Evolutionary conservation across 768 basidiomycete genomes (phyloP), one percentile per base, ranked within the genome.

Genomic region (Rhizopogon vulgaris): DNA sequence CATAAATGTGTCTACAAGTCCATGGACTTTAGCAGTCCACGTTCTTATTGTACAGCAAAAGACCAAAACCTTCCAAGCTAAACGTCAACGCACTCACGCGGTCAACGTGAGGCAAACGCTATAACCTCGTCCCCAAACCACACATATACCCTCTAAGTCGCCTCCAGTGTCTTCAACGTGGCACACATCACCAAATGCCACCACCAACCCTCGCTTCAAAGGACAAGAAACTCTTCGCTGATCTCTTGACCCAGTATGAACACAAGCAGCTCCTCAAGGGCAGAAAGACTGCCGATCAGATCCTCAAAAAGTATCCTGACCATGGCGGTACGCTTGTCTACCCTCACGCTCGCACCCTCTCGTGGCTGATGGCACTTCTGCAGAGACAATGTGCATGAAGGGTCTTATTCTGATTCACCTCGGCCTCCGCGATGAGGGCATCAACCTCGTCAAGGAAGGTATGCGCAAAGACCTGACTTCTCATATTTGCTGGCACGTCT

Each of bases 401-500:
- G 95, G 95, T 1, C 83, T 98, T 45, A 76, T 96, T 49, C 72
- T 86, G 60, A 85, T 83, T 28, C 87, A 87, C 63, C 82, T 85
- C 80, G 90, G 84, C 46, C 77, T 78, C 63, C 83, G 83, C 55
- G 90, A 87, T 27, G 82, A 93, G 57, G 93, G 93, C 28, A 74
- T 88, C 52, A 85, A 88, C 36, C 78, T 91, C 41, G 86, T 92
- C 58, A 87, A 87, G 73, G 85, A 89, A 60, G 93, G 93, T 52
- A 78, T 91, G 58, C 78, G 82, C 39, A 75, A 84, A 42, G 90
- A 94, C 69, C 71, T 90, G 50, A 85, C 80, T 30, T 94, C 91
- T 17, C 94, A 97, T 63, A 97, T 99, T 64, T 87, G 86, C 64
- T 98, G 96, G 94, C 96, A 99, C 69, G 95, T 98, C 57, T 89